Percentiles rank a stretch among this genome's conserved stretches.
phyloP scores from a whole-genome alignment of 306 rosid species.

The Arachis hypogaea region DNA sequence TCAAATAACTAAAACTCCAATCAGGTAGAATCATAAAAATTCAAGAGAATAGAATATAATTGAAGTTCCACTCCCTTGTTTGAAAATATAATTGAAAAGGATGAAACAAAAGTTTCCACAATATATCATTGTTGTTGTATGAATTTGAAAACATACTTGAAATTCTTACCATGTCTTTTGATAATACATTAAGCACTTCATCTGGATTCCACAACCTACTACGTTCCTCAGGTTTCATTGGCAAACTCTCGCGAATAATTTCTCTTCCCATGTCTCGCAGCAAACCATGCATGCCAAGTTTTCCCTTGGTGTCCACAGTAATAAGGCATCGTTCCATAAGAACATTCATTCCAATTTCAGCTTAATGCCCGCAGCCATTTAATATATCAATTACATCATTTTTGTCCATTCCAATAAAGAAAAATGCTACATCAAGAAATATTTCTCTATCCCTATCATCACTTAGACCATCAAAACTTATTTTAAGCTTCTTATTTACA shows the following conservation, averaged over 20 bases:
- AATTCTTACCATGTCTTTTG: not conserved
- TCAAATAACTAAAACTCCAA: too few relatives aligned
- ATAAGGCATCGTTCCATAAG: constrained; percentile 32
- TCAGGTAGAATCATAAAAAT: too few relatives aligned
- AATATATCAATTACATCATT: constrained; percentile 14
- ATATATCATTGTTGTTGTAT: not conserved
- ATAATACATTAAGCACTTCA: constrained; percentile 9
- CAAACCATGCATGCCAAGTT: constrained; percentile 39
- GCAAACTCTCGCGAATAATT: constrained; percentile 6
- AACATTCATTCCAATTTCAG: constrained; percentile 11
- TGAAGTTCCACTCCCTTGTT: not conserved
- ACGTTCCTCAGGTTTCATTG: not conserved
- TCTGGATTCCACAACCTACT: constrained; percentile 29
- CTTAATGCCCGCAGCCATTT: not conserved
- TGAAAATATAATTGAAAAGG: not conserved
- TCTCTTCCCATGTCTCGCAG: constrained; percentile 37
- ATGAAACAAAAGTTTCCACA: not conserved
- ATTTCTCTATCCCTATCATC: not conserved
- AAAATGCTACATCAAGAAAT: constrained; percentile 41
- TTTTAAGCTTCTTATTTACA: constrained; percentile 9
- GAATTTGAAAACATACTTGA: not conserved
- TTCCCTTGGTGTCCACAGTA: not conserved
- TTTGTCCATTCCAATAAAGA: constrained; percentile 28
- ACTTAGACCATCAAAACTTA: constrained; percentile 25
- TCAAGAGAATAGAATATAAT: too few relatives aligned